Percentiles rank a stretch among this genome's conserved stretches.
phyloP scores from a whole-genome alignment of 805 yeast species.

The Wickerhamomyces chambardii region DNA sequence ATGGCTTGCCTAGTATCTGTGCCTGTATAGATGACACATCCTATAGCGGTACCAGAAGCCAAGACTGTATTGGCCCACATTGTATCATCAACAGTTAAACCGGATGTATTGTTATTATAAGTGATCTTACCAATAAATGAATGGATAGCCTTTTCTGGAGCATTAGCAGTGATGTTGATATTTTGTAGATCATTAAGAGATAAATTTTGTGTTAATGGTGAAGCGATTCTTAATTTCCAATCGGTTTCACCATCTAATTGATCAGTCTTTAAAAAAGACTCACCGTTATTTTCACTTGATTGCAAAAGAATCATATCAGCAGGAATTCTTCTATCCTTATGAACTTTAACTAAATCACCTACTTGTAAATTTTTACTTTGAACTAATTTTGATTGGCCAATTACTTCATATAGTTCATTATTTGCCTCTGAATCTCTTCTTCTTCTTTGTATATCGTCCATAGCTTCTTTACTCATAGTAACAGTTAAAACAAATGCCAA shows the following conservation, averaged over 20 bases:
- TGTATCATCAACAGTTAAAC: constrained; percentile 82
- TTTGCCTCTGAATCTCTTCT: constrained; percentile 88
- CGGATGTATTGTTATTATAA: constrained; percentile 46
- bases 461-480: constrained; percentile 93
- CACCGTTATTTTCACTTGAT: constrained; percentile 77
- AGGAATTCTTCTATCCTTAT: constrained; percentile 82
- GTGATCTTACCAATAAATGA: constrained; percentile 68
- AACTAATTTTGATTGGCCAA: constrained; percentile 34
- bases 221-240: constrained; percentile 88
- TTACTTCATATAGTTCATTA: constrained; percentile 69
- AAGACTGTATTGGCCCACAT: constrained; percentile 97
- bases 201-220: constrained; percentile 58
- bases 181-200: constrained; percentile 42
- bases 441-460: constrained; percentile 87
- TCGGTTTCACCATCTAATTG: constrained; percentile 99
- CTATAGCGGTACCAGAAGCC: constrained; percentile 89
- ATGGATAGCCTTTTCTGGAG: constrained; percentile 82
- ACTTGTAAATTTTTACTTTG: constrained; percentile 62
- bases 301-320: constrained; percentile 87
- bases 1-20: constrained; percentile 88
- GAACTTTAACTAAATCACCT: constrained; percentile 75
- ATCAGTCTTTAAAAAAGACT: constrained; percentile 90
- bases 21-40: constrained; percentile 87
- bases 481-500: constrained; percentile 85
- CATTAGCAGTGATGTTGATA: constrained; percentile 56